phyloP scores from a whole-genome alignment of 1,139 yeast species.

The Debaryomycetaceae sp. region DNA sequence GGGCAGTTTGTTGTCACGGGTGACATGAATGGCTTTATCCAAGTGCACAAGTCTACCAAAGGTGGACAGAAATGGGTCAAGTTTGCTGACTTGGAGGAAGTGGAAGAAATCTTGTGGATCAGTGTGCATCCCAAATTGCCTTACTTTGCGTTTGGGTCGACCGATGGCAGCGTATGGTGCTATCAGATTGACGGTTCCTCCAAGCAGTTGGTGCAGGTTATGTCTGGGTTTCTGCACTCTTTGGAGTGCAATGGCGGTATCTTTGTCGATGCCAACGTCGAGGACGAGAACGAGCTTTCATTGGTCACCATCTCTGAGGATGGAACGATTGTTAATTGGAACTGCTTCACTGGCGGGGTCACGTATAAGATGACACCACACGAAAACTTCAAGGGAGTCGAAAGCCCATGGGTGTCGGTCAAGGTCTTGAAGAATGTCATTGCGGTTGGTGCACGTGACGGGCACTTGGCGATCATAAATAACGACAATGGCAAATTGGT shows the following conservation, averaged over 20 bases:
- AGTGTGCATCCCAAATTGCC: constrained; percentile 68
- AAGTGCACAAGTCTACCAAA: constrained; percentile 66
- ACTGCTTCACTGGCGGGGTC: constrained; percentile 71
- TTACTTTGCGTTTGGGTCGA: constrained; percentile 89
- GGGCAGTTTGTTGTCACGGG: constrained; percentile 82
- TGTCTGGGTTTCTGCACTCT: constrained; percentile 80
- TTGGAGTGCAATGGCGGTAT: constrained; percentile 74
- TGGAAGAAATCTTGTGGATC: constrained; percentile 76
- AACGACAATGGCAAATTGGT: constrained; percentile 68
- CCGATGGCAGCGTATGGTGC: constrained; percentile 93
- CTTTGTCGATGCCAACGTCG: constrained; percentile 56
- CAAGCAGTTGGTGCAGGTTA: constrained; percentile 58
- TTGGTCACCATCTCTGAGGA: constrained; percentile 84
- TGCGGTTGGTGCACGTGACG: constrained; percentile 84
- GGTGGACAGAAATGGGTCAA: constrained; percentile 81
- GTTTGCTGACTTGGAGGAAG: constrained; percentile 73
- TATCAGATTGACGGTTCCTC: constrained; percentile 63
- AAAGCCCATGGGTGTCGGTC: constrained; percentile 85
- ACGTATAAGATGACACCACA: constrained; percentile 62
- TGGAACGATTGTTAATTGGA: constrained; percentile 85
- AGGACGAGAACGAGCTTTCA: constrained; percentile 55
- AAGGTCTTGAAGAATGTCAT: constrained; percentile 44
- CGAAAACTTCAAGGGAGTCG: constrained; percentile 61
- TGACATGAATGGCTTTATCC: constrained; percentile 87
- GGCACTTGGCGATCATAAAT: constrained; percentile 73